Conservation (phyloP, 345 rosid species). For the Euphorbia tirucalli region DNA sequence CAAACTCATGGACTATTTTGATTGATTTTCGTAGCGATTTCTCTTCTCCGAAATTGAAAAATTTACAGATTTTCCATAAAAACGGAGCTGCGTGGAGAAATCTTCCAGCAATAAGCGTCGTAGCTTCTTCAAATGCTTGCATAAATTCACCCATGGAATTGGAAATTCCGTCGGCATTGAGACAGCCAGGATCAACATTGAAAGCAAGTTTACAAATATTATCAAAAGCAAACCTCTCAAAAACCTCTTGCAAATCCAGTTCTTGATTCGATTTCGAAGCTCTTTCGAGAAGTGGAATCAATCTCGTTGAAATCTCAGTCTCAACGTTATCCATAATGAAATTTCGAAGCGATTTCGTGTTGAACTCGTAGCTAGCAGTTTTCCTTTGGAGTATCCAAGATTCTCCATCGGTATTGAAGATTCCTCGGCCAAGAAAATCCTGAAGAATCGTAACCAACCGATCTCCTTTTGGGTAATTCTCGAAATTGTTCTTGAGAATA, state of each 20-base stretch:
- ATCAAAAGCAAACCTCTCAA: conserved; percentile 26
- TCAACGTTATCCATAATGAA: conserved; percentile 34
- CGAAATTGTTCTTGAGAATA: conserved; percentile 41
- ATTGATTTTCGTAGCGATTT: conserved; percentile 5
- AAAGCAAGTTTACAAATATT: conserved; percentile 34
- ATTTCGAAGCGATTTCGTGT: conserved; percentile 36
- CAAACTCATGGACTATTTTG: conserved; percentile 15
- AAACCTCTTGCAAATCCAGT: conserved; percentile 26
- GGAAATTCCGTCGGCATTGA: conserved; percentile 10
- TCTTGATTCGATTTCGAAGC: conserved; percentile 15
- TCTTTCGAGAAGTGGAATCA: conserved; percentile 28
- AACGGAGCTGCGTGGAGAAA: conserved; percentile 11
- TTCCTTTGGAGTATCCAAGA: conserved; percentile 42
- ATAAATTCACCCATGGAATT: conserved; percentile 15
- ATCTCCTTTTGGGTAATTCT: conserved; percentile 44
- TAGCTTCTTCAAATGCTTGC: conserved; percentile 28
- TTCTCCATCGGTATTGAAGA: conserved; percentile 46
- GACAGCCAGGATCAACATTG: conserved; percentile 20
- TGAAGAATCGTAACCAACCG: conserved; percentile 21
- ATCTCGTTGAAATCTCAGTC: conserved; percentile 30
- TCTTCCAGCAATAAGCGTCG: conserved; percentile 23
- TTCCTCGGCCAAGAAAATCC: conserved; percentile 47
- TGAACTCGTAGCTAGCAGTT: conserved; percentile 47
- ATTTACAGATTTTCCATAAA: conserved; percentile 10
- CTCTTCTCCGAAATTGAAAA: conserved; percentile 15